phyloP scores from a whole-genome alignment of 2,329 filamentous ascomycete species.

The Diaporthe vexans region DNA sequence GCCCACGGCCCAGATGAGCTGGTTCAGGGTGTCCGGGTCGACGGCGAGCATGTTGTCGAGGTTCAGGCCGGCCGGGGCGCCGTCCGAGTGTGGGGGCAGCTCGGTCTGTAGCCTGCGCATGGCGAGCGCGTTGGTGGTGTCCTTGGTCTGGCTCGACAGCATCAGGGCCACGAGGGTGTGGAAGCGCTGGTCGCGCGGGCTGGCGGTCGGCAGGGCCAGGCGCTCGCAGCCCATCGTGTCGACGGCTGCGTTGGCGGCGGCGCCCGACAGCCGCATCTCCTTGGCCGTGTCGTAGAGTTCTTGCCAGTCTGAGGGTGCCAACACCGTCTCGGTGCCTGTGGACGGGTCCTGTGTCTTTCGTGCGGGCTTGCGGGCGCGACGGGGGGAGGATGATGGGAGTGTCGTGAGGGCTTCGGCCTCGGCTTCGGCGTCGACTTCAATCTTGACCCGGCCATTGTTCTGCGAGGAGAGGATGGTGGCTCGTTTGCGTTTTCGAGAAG shows the following conservation, averaged over 20 bases:
- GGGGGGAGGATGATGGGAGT: slow-evolving; percentile 41
- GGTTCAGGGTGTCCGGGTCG: slow-evolving; percentile 74
- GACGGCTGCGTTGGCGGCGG: slow-evolving; percentile 82
- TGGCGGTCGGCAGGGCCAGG: slow-evolving; percentile 69
- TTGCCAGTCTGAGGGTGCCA: slow-evolving; percentile 86
- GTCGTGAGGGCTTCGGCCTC: slow-evolving; percentile 29
- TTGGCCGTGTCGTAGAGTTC: slow-evolving; percentile 83
- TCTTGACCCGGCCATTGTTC: neutral
- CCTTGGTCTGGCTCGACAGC: slow-evolving; percentile 93
- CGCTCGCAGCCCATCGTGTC: slow-evolving; percentile 98
- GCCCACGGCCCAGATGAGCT: slow-evolving; percentile 85
- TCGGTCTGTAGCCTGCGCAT: slow-evolving; percentile 85
- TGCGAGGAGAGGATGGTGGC: slow-evolving; percentile 31
- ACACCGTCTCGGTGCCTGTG: slow-evolving; percentile 52
- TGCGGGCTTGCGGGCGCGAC: slow-evolving; percentile 54
- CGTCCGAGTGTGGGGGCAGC: slow-evolving; percentile 67
- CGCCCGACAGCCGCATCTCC: slow-evolving; percentile 75
- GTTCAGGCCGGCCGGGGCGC: slow-evolving; percentile 70
- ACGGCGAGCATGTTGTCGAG: slow-evolving; percentile 84
- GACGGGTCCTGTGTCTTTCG: slow-evolving; percentile 48
- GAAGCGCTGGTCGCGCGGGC: slow-evolving; percentile 75
- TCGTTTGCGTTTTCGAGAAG: slow-evolving; percentile 51
- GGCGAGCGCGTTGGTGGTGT: slow-evolving; percentile 87
- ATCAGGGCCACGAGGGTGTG: slow-evolving; percentile 91
- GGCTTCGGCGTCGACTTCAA: slow-evolving; percentile 35